Conservation (phyloP, 2,329 filamentous ascomycete species). For the Sporothrix inflata region DNA sequence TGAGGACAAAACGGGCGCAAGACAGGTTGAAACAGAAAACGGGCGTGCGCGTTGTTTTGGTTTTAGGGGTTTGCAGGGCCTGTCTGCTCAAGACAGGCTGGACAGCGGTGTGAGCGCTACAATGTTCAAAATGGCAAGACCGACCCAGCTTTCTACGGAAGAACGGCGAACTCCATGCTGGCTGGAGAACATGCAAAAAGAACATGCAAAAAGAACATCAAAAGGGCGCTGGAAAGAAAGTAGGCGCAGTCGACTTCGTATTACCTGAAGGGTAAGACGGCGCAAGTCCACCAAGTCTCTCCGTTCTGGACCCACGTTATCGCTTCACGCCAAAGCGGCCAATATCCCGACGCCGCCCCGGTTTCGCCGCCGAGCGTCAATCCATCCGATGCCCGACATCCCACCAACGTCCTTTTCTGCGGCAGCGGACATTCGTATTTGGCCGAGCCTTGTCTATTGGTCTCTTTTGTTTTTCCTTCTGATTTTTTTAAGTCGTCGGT, state of each 20-base stretch:
- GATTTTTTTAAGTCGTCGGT: background rate
- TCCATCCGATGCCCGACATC: background rate
- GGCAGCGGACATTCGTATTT: background rate
- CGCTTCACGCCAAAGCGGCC: background rate
- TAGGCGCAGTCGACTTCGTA: background rate
- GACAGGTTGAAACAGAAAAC: slow-evolving; percentile 19
- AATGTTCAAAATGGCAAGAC: background rate
- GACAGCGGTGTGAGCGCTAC: background rate
- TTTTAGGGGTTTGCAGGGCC: slow-evolving; percentile 11
- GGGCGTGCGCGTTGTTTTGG: slow-evolving; percentile 14
- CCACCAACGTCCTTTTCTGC: background rate
- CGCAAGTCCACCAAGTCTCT: background rate
- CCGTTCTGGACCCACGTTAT: background rate
- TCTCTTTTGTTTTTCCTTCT: background rate
- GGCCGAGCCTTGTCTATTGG: background rate
- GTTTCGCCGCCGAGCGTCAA: background rate
- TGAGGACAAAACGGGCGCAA: background rate
- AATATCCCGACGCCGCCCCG: slow-evolving; percentile 18
- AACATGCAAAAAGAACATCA: background rate
- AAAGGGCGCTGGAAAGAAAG: background rate
- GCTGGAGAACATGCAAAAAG: background rate
- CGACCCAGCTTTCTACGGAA: background rate
- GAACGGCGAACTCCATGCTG: too few relatives aligned
- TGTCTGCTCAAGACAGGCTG: background rate
- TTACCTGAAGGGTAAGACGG: background rate